Evolutionary conservation across 768 basidiomycete species (phyloP), one percentile per base, ranked within the genome.

Genomic region (Suillus bovinus): DNA sequence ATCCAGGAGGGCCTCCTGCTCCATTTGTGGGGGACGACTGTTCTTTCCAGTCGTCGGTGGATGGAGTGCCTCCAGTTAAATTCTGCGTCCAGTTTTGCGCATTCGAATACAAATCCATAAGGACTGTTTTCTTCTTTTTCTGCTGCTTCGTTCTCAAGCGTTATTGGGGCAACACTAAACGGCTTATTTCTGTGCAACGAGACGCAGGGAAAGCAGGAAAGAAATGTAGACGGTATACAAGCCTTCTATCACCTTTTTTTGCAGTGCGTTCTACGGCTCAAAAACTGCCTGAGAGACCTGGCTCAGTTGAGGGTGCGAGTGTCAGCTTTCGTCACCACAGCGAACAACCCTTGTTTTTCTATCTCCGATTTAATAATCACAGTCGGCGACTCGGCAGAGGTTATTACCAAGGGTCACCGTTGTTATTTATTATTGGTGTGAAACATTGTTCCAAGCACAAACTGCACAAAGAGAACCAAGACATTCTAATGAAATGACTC

Each of bases 101-200:
- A 76, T 74, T 78, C 70, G 79, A 70, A 75, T 77, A 82, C 80
- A 82, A 81, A 73, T 76, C 80, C 77, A 73, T 74, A 71, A 67
- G 73, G 75, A 77, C 70, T 70, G 72, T 71, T 74, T 77, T 73
- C 73, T 72, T 71, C 77, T 73, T 80, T 75, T 74, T 74, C 72
- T 75, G 75, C 65, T 67, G 67, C 71, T 69, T 67, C 71, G 72
- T 69, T 78, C 77, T 79, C 73, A 78, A 76, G 78, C 77, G 77
- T 70, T 75, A 75, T 73, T 71, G 73, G 72, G 76, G 76, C 69
- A 77, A 75, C 72, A 73, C 74, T 78, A 77, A 73, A 74, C 70
- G 73, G 78, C 77, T 79, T 80, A 80, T 79, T 79, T 77, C 75
- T 77, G 74, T 71, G 72, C 76, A 75, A 72, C 77, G 73, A 69